A percentile compares a stretch with the other conserved stretches of the same genome.
phyloP scores from a whole-genome alignment of 306 rosid species.

The Crotalaria pallida region DNA sequence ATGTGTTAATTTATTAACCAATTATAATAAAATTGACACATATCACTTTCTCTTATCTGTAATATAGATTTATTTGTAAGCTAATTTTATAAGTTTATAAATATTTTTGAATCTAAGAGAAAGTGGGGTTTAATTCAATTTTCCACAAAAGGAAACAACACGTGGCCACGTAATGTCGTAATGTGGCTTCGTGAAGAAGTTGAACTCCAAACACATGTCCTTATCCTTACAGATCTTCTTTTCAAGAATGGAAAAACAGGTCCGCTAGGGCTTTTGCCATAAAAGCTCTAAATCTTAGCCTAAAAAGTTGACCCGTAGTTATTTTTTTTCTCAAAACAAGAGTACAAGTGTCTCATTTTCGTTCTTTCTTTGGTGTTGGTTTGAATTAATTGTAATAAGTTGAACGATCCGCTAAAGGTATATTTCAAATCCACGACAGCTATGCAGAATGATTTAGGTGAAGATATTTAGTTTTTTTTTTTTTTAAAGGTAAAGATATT shows the following conservation, averaged over 20 bases:
- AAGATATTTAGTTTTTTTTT: no score
- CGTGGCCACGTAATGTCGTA: constrained; percentile 1
- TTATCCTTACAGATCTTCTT: neutral
- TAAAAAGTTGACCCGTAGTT: constrained; percentile 28
- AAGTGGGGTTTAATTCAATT: neutral
- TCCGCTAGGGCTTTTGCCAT: neutral
- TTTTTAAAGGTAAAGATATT: no score
- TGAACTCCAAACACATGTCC: constrained; percentile 13
- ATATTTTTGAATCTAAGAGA: neutral
- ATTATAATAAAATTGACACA: no score
- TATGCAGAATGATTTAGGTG: neutral
- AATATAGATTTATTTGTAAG: no score
- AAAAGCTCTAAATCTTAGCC: constrained; percentile 2
- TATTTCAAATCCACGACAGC: neutral
- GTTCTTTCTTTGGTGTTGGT: neutral
- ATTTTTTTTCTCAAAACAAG: neutral
- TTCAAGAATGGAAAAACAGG: neutral
- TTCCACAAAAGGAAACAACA: neutral
- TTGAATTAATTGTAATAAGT: constrained; percentile 7
- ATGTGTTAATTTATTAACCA: no score
- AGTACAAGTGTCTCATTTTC: constrained; percentile 24
- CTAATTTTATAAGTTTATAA: no score
- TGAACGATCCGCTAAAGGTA: neutral
- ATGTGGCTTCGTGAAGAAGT: neutral
- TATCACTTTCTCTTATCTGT: no score